Conservation (phyloP, 1,284 basidiomycete genomes). For the Cystobasidiaceae sp. region DNA sequence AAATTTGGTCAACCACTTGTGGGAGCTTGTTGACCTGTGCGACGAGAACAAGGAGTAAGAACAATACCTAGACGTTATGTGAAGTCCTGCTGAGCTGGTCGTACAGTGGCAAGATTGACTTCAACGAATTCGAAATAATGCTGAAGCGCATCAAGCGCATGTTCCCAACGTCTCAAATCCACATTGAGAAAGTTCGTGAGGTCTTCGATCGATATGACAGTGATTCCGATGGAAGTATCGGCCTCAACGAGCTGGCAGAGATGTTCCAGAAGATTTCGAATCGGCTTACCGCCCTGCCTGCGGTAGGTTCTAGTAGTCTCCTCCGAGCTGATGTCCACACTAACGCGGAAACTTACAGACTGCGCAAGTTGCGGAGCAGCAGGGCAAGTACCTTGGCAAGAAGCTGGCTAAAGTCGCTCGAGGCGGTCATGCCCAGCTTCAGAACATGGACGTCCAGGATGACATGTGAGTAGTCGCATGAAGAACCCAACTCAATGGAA, state of each 20-base stretch:
- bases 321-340: no score
- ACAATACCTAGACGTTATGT: no score
- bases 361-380: slow-evolving; percentile 86
- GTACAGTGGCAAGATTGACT: slow-evolving; percentile 57
- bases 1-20: slow-evolving; percentile 69
- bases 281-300: slow-evolving; percentile 87
- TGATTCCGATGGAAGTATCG: slow-evolving; percentile 74
- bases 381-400: slow-evolving; percentile 84
- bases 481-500: no score
- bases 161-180: slow-evolving; percentile 74
- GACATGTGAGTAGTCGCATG: slow-evolving; percentile 7
- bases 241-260: slow-evolving; percentile 79
- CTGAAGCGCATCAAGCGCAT: slow-evolving; percentile 64
- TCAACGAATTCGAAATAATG: slow-evolving; percentile 75
- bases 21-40: slow-evolving; percentile 80
- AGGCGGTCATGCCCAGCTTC: slow-evolving; percentile 51
- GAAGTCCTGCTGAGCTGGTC: background rate
- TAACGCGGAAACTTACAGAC: slow-evolving; percentile 54
- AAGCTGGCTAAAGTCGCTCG: slow-evolving; percentile 69
- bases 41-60: slow-evolving; percentile 52
- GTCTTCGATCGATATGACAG: slow-evolving; percentile 86
- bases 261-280: slow-evolving; percentile 80
- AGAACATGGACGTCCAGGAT: slow-evolving; percentile 54
- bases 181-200: slow-evolving; percentile 64
- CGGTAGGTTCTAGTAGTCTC: slow-evolving; percentile 57